phyloP scores from a whole-genome alignment of 495 filamentous ascomycete genomes.

The Cudoniella acicularis region DNA sequence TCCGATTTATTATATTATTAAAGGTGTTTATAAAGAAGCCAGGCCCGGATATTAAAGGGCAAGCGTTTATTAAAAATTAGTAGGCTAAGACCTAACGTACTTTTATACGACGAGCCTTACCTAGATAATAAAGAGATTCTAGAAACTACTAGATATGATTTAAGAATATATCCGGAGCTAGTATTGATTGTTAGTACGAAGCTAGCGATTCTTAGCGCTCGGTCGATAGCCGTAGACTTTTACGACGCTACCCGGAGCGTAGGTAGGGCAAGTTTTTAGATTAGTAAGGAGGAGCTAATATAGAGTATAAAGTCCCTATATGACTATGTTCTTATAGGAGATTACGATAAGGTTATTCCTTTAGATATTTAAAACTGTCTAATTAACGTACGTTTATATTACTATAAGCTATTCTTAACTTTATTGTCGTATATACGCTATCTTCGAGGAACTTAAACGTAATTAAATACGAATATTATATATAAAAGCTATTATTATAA shows the following conservation, averaged over 20 bases:
- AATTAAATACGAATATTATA: no score
- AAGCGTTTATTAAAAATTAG: slow-evolving; percentile 12
- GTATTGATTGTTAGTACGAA: slow-evolving; percentile 14
- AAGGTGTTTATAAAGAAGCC: slow-evolving; percentile 15
- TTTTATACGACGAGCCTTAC: slow-evolving; percentile 19
- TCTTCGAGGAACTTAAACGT: slow-evolving; percentile 16
- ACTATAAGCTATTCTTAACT: slow-evolving; percentile 18
- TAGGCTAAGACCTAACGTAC: slow-evolving; percentile 14
- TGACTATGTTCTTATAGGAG: slow-evolving; percentile 17
- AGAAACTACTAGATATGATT: slow-evolving; percentile 13
- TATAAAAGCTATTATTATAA: slow-evolving; percentile 14
- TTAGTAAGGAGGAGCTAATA: slow-evolving; percentile 13
- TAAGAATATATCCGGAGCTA: slow-evolving; percentile 10
- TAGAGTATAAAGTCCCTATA: slow-evolving; percentile 10
- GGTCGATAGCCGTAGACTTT: slow-evolving; percentile 10
- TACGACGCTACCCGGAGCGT: slow-evolving; percentile 8
- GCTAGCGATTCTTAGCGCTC: slow-evolving; percentile 11
- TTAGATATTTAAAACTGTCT: slow-evolving; percentile 17
- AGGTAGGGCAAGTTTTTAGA: slow-evolving; percentile 14
- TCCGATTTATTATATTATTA: slow-evolving; percentile 10
- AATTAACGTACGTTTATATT: slow-evolving; percentile 18
- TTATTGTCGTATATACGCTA: slow-evolving; percentile 6
- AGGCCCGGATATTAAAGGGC: slow-evolving; percentile 14
- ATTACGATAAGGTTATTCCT: slow-evolving; percentile 17
- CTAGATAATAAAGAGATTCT: slow-evolving; percentile 16